Conservation (phyloP, 2,329 filamentous ascomycete genomes). For the Magnaporthiopsis rhizophila region DNA sequence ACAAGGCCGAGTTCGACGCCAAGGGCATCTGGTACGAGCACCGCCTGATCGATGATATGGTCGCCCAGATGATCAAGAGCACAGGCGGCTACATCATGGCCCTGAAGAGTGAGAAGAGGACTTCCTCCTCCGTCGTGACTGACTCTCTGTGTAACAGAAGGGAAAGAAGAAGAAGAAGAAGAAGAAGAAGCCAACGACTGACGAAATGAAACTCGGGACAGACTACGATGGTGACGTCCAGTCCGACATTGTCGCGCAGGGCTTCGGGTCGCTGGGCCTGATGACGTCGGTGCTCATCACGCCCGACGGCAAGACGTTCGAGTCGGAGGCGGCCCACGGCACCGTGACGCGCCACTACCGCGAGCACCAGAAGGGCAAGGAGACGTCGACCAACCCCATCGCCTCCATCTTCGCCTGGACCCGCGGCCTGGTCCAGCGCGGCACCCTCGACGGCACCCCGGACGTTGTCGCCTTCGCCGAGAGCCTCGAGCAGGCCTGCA, state of each 20-base stretch:
- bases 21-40: slow-evolving; percentile 99
- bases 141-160: not conserved
- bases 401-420: slow-evolving; percentile 99
- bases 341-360: slow-evolving; percentile 98
- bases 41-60: slow-evolving; percentile 98
- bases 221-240: slow-evolving; percentile 99
- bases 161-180: not conserved
- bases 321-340: slow-evolving; percentile 95
- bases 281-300: slow-evolving; percentile 98
- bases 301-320: slow-evolving; percentile 92
- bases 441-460: slow-evolving; percentile 86
- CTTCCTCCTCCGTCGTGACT: slow-evolving; percentile 2
- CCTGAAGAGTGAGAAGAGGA: slow-evolving; percentile 73
- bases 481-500: slow-evolving; percentile 82
- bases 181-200: not conserved
- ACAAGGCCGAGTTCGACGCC: slow-evolving; percentile 82
- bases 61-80: slow-evolving; percentile 99
- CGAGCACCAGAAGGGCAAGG: slow-evolving; percentile 95
- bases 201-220: slow-evolving; percentile 24
- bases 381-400: slow-evolving; percentile 98
- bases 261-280: slow-evolving; percentile 93
- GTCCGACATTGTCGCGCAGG: slow-evolving; percentile 96
- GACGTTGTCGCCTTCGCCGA: slow-evolving; percentile 89
- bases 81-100: slow-evolving; percentile 94
- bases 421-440: slow-evolving; percentile 84